phyloP scores from a whole-genome alignment of 192 early-diverging fungal species.

The Coemansia erecta region DNA sequence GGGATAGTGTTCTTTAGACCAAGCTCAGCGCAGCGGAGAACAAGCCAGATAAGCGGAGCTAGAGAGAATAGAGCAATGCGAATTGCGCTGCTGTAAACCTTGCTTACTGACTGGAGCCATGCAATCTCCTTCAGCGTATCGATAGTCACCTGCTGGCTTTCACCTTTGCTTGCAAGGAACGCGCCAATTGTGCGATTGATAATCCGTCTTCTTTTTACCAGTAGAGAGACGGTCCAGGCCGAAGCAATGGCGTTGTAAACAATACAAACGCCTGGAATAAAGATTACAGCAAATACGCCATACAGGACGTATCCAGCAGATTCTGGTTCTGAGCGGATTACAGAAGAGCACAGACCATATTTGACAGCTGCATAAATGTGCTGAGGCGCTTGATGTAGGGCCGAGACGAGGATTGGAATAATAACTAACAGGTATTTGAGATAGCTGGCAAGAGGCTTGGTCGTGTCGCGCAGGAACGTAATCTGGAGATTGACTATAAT shows the following conservation, averaged over 20 bases:
- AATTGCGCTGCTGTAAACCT: neutral
- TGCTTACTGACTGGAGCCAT: neutral
- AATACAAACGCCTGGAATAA: neutral
- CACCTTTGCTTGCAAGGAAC: neutral
- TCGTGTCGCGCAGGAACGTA: neutral
- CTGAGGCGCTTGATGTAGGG: neutral
- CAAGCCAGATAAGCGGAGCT: neutral
- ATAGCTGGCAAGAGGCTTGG: neutral
- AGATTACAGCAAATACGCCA: conserved; percentile 1
- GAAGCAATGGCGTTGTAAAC: neutral
- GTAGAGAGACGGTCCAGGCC: neutral
- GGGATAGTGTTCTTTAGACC: neutral
- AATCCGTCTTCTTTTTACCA: neutral
- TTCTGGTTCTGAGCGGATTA: neutral
- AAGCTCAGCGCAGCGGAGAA: neutral
- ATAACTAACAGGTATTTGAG: neutral
- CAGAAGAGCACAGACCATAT: neutral
- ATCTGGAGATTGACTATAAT: neutral
- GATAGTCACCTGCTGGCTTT: neutral
- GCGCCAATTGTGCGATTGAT: neutral
- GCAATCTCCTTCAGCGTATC: neutral
- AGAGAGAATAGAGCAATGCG: neutral
- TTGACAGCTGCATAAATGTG: neutral
- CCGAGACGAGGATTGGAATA: neutral
- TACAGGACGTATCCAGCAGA: neutral